Conservation (phyloP, 257 asterid genomes). For the Capsicum rhomboideum region DNA sequence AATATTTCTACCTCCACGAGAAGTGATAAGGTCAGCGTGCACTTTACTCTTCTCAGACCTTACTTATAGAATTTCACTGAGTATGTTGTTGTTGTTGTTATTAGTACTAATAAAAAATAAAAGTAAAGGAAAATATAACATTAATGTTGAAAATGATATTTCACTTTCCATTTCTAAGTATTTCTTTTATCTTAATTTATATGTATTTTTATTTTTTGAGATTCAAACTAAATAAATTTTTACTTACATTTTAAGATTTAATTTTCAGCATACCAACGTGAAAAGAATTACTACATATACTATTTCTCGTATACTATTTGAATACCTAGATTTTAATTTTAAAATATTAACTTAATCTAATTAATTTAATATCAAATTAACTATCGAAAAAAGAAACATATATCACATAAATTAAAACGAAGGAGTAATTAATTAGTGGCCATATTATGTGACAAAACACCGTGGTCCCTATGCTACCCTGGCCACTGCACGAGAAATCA, state of each 20-base stretch:
- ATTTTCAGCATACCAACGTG: neutral
- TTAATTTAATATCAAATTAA: neutral
- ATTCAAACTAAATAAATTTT: too few species aligned
- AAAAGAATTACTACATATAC: neutral
- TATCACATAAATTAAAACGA: neutral
- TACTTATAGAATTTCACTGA: too few species aligned
- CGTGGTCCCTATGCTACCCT: conserved; percentile 12
- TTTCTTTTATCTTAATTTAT: neutral
- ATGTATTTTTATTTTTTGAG: neutral
- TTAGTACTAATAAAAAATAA: too few species aligned
- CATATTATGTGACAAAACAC: conserved; percentile 21
- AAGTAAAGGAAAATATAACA: neutral
- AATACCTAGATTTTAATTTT: neutral
- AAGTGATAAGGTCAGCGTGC: too few species aligned
- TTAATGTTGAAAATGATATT: conserved; percentile 27
- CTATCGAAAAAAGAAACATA: neutral
- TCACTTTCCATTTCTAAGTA: conserved; percentile 9
- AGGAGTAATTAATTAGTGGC: neutral
- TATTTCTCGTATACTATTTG: neutral
- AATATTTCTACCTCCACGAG: too few species aligned
- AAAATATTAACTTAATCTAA: too few species aligned
- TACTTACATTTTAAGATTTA: neutral
- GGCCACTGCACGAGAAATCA: neutral
- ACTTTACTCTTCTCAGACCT: too few species aligned
- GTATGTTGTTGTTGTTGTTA: too few species aligned